Conservation (phyloP, 2,329 filamentous ascomycete species). For the Aureobasidium sp. region DNA sequence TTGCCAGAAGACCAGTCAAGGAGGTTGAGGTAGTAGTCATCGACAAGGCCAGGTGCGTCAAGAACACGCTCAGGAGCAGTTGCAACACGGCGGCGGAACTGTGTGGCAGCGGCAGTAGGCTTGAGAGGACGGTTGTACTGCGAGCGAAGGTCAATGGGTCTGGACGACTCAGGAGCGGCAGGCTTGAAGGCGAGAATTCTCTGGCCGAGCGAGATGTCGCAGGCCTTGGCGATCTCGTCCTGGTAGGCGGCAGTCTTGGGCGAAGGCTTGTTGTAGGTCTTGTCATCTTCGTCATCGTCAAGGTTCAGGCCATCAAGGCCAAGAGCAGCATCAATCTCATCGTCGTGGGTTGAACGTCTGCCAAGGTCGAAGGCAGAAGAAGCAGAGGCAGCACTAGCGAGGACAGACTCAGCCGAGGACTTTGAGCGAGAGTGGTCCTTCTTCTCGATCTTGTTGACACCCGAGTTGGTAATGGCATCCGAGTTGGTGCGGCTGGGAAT, state of each 20-base stretch:
- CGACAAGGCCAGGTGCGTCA: constrained; percentile 88
- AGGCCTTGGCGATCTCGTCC: constrained; percentile 80
- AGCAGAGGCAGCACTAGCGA: constrained; percentile 60
- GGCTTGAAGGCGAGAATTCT: constrained; percentile 98
- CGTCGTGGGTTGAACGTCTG: constrained; percentile 56
- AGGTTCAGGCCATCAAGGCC: constrained; percentile 74
- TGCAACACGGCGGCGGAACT: constrained; percentile 84
- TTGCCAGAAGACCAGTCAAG: constrained; percentile 97
- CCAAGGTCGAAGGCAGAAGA: constrained; percentile 49
- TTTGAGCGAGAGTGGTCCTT: constrained; percentile 67
- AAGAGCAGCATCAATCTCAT: constrained; percentile 47
- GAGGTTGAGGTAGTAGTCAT: constrained; percentile 98
- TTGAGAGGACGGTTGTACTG: constrained; percentile 98
- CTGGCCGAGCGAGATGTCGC: constrained; percentile 85
- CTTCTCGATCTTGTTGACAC: constrained; percentile 70
- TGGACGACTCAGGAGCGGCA: constrained; percentile 92
- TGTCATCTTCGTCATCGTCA: constrained; percentile 57
- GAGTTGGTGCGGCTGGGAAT: constrained; percentile 90
- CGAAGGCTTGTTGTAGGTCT: constrained; percentile 66
- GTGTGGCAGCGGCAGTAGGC: constrained; percentile 64
- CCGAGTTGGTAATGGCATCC: constrained; percentile 74
- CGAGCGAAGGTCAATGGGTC: constrained; percentile 92
- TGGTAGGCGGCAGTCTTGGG: constrained; percentile 87
- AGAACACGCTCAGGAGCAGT: constrained; percentile 94
- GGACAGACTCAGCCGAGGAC: constrained; percentile 60